These are phyloP conservation scores for Galerina marginata DNA, from an alignment of 768 basidiomycete genomes.

Conservation along the genomic window DNA sequence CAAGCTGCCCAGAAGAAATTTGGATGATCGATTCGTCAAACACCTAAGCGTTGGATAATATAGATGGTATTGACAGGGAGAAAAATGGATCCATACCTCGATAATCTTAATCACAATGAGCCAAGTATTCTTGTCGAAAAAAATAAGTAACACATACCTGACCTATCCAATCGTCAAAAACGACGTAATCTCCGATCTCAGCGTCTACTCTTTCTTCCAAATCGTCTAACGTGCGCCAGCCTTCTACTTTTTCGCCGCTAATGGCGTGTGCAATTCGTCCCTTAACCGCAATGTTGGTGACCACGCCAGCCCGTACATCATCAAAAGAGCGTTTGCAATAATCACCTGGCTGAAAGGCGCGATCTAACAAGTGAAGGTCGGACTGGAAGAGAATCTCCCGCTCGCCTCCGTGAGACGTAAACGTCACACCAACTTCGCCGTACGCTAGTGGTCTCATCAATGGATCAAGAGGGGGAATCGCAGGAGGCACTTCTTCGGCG, in stretches of 20 bases:
- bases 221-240: slow-evolving; percentile 67
- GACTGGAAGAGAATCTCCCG: slow-evolving; percentile 78
- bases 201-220: slow-evolving; percentile 62
- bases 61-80: neutral
- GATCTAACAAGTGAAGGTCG: slow-evolving; percentile 73
- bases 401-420: slow-evolving; percentile 51
- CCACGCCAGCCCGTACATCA: slow-evolving; percentile 77
- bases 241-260: slow-evolving; percentile 58
- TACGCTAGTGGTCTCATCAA: slow-evolving; percentile 74
- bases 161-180: slow-evolving; percentile 87
- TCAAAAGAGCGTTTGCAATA: slow-evolving; percentile 80
- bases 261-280: slow-evolving; percentile 80
- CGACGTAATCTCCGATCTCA: slow-evolving; percentile 82
- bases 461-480: slow-evolving; percentile 56
- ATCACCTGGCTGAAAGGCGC: slow-evolving; percentile 79
- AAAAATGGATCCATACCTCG: slow-evolving; percentile 12
- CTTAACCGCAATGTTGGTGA: slow-evolving; percentile 64
- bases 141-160: slow-evolving; percentile 56
- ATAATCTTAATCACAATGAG: slow-evolving; percentile 8
- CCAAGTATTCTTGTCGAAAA: neutral
- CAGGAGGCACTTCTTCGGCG: slow-evolving; percentile 68
- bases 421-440: slow-evolving; percentile 86
- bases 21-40: slow-evolving; percentile 85
- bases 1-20: slow-evolving; percentile 63
- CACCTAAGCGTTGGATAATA: slow-evolving; percentile 50